Evolutionary conservation across 768 basidiomycete species (phyloP).

Genomic region (Aureoboletus auriporus): DNA sequence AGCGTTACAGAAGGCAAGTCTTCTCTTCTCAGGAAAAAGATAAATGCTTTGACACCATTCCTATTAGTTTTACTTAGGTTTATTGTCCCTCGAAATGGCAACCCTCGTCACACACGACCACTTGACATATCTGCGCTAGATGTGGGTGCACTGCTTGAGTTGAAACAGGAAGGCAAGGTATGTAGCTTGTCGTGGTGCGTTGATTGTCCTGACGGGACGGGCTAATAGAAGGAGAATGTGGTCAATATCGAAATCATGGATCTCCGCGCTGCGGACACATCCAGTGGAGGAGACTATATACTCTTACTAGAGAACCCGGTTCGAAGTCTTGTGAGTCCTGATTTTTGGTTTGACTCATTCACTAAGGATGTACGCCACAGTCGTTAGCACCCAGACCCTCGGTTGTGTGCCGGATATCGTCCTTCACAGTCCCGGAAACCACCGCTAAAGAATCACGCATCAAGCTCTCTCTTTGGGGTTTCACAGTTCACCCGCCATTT

Average conservation of each 20-base stretch:
- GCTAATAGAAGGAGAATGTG: constrained; percentile 56
- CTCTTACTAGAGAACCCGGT: constrained; percentile 56
- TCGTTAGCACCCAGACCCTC: constrained; percentile 44
- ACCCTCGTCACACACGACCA: constrained; percentile 32
- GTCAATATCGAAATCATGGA: constrained; percentile 63
- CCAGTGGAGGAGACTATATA: constrained; percentile 27
- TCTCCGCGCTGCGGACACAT: constrained; percentile 49
- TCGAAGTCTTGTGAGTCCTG: constrained; percentile 51
- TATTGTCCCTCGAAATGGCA: constrained; percentile 44
- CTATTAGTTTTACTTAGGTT: constrained; percentile 39
- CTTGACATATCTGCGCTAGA: constrained; percentile 62
- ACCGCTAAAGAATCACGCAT: constrained; percentile 77
- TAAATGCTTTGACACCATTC: neutral
- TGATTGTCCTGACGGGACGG: constrained; percentile 2
- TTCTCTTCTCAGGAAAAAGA: neutral
- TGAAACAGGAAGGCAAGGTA: constrained; percentile 72
- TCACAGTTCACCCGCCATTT: constrained; percentile 59
- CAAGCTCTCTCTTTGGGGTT: constrained; percentile 57
- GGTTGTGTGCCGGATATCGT: constrained; percentile 64
- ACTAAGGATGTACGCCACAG: constrained; percentile 28
- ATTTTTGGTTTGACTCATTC: neutral
- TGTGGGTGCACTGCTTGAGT: constrained; percentile 57
- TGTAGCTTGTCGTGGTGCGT: constrained; percentile 7
- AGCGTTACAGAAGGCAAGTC: constrained; percentile 40
- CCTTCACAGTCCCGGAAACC: constrained; percentile 54